phyloP scores from a whole-genome alignment of 2,329 filamentous ascomycete genomes.

The Orbilia oligospora region DNA sequence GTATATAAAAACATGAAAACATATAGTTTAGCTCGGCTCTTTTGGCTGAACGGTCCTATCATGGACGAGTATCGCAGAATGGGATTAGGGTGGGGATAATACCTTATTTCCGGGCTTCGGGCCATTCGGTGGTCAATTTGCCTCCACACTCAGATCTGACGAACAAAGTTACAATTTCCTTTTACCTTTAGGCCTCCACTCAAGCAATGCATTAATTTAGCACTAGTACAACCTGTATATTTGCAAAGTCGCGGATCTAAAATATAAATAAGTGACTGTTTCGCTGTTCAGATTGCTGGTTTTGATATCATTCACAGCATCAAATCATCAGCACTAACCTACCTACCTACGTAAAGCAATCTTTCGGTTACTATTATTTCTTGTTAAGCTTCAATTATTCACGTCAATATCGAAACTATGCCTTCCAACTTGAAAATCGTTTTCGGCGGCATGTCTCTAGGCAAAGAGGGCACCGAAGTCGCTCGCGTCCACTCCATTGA shows the following conservation, averaged over 20 bases:
- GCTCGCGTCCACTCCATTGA: constrained; percentile 38
- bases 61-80: not conserved
- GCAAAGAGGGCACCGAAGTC: constrained; percentile 25
- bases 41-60: not conserved
- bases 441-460: constrained; percentile 53
- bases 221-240: too few species aligned
- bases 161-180: too few species aligned
- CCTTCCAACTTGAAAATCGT: constrained; percentile 47
- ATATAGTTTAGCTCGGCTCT: not conserved
- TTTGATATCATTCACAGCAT: not conserved
- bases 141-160: not conserved
- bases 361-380: not conserved
- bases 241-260: too few species aligned
- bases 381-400: not conserved
- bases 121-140: not conserved
- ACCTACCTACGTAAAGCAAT: not conserved
- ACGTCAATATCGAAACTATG: constrained; percentile 25
- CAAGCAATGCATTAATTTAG: too few species aligned
- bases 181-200: too few species aligned
- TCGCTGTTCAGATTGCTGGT: too few species aligned
- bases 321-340: not conserved
- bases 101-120: constrained; percentile 2
- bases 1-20: not conserved
- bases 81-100: not conserved
- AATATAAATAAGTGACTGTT: not conserved